These are phyloP conservation scores for Huntiella decipiens DNA, from an alignment of 2,329 filamentous ascomycete genomes.

Conservation along the genomic window DNA sequence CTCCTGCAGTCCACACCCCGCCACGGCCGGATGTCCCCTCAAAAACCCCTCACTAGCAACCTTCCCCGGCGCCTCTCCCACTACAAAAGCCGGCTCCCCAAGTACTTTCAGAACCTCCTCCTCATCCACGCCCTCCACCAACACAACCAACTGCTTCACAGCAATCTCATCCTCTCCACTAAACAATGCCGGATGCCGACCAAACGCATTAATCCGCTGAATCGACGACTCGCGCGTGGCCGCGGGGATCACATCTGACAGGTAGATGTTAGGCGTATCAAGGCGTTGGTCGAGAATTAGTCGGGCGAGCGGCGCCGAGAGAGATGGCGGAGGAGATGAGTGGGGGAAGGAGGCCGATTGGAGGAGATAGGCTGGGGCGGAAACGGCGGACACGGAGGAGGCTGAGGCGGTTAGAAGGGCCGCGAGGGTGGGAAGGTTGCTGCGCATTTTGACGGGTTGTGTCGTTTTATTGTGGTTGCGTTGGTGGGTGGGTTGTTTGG, in stretches of 20 bases:
- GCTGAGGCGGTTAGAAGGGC: constrained; percentile 7
- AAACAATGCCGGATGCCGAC: constrained; percentile 8
- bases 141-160: constrained; percentile 33
- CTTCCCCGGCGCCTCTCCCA: constrained; percentile 26
- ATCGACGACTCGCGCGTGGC: constrained; percentile 9
- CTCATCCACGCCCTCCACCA: constrained; percentile 34
- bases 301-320: constrained; percentile 7
- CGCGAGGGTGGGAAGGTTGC: constrained; percentile 7
- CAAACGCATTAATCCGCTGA: constrained; percentile 9
- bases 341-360: background rate
- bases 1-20: constrained; percentile 21
- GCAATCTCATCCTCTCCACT: background rate
- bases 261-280: constrained; percentile 11
- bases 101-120: background rate
- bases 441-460: constrained; percentile 5
- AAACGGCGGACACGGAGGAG: constrained; percentile 5
- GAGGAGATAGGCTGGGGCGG: constrained; percentile 9
- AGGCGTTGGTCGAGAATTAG: constrained; percentile 11
- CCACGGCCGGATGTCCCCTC: constrained; percentile 22
- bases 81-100: constrained; percentile 25
- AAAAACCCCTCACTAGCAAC: constrained; percentile 25
- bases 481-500: background rate
- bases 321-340: background rate
- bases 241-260: constrained; percentile 6
- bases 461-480: background rate